Evolutionary conservation across 192 early-diverging fungal genomes (phyloP).

Genomic region (Bifiguratus adelaidae): DNA sequence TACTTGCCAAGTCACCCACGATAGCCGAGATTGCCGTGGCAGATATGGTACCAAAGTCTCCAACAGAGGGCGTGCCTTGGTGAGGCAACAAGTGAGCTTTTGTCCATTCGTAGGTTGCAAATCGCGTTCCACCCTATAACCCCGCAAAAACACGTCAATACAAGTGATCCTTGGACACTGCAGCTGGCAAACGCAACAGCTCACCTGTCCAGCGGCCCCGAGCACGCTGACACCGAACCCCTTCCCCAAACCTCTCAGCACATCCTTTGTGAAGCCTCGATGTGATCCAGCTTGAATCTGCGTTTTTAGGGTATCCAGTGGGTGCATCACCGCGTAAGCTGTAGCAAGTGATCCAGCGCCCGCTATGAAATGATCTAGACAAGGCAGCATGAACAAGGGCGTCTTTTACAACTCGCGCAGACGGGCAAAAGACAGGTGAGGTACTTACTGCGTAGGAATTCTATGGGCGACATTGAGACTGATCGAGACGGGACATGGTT

Average conservation of each 20-base stretch:
- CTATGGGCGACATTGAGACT: too few species aligned
- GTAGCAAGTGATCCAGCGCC: slow-evolving; percentile 51
- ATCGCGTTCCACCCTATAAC: slow-evolving; percentile 51
- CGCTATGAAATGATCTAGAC: slow-evolving; percentile 53
- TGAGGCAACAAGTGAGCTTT: slow-evolving; percentile 40
- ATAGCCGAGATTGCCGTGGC: slow-evolving; percentile 62
- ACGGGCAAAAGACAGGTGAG: too few species aligned
- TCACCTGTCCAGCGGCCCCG: slow-evolving; percentile 60
- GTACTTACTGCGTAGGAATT: too few species aligned
- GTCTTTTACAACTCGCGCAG: too few species aligned
- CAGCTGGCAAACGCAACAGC: not conserved
- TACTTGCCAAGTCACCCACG: slow-evolving; percentile 57
- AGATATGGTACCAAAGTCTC: slow-evolving; percentile 32
- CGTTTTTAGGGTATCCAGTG: slow-evolving; percentile 66
- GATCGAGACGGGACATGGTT: too few species aligned
- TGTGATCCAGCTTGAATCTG: slow-evolving; percentile 45
- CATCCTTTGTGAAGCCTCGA: slow-evolving; percentile 33
- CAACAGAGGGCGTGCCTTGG: slow-evolving; percentile 16
- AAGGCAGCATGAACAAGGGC: too few species aligned
- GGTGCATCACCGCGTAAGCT: slow-evolving; percentile 66
- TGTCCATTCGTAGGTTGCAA: slow-evolving; percentile 58
- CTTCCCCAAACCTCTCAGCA: slow-evolving; percentile 34
- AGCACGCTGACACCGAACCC: slow-evolving; percentile 58
- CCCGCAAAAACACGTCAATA: not conserved
- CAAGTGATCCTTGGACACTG: not conserved